Conservation (phyloP, 495 filamentous ascomycete genomes). For the Tirmania nivea region DNA sequence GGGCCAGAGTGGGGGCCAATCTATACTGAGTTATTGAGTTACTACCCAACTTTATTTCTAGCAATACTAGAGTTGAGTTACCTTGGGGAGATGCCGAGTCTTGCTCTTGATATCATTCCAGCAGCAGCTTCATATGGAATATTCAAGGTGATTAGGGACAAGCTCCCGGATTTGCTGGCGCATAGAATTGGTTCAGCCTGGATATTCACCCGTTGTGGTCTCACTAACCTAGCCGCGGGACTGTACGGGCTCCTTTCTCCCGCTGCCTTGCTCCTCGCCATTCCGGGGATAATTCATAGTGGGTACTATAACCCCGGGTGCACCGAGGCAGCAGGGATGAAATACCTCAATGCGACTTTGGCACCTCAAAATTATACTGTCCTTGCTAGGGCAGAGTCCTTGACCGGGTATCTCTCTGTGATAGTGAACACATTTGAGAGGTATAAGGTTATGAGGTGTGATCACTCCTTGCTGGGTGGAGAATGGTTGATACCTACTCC, state of each 20-base stretch:
- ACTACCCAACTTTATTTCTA: conserved; percentile 49
- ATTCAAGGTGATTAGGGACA: conserved; percentile 36
- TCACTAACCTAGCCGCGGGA: conserved; percentile 42
- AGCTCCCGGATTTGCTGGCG: conserved; percentile 30
- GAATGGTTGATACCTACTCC: conserved; percentile 50
- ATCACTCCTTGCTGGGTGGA: conserved; percentile 85
- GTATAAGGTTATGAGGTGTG: conserved; percentile 73
- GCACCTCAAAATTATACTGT: conserved; percentile 34
- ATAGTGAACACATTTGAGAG: conserved; percentile 46
- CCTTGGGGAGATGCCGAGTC: conserved; percentile 3
- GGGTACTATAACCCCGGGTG: conserved; percentile 46
- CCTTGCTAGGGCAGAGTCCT: conserved; percentile 57
- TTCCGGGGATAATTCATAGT: conserved; percentile 52
- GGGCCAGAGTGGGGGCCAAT: conserved; percentile 51
- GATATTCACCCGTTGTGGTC: conserved; percentile 44
- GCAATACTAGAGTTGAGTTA: conserved; percentile 39
- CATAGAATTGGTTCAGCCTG: conserved; percentile 36
- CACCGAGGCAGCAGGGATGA: conserved; percentile 27
- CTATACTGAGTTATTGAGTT: conserved; percentile 47
- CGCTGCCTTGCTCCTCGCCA: conserved; percentile 38
- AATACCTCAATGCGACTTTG: conserved; percentile 39
- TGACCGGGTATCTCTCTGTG: conserved; percentile 83
- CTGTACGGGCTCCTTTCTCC: conserved; percentile 43
- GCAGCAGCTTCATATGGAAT: conserved; percentile 32
- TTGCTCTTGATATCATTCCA: conserved; percentile 8